Evolutionary conservation across 768 basidiomycete species (phyloP), one percentile per base, ranked within the genome.

Genomic region (Lactifluus volemus): DNA sequence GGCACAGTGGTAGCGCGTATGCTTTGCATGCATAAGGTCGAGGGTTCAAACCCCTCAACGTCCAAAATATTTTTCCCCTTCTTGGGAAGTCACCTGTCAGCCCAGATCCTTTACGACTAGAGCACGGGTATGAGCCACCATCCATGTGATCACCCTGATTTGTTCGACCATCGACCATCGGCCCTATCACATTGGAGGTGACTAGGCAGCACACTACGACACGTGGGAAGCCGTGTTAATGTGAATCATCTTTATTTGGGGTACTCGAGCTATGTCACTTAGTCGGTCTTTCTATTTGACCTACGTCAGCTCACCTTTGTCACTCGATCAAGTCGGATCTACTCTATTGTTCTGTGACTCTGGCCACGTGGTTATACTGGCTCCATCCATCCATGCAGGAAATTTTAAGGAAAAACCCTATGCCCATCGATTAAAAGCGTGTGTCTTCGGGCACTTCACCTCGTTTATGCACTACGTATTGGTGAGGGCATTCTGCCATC

Each of bases 21-120:
- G 65, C 65, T 67, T 67, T 67, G 65, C 65, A 67, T 67, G 65
- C 65, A 57, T 60, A 60, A 67, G 65, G 65, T 66, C 65, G 21
- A 63, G 65, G 65, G 65, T 67, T 67, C 65, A 63, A 67, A 63
- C 60, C 65, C 65, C 65, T 53, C 30, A 57, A 48, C 44, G 65
- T 67, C 65, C 65, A 67, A 25, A 25, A 45, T 51, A 2, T 12
- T 30, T 32, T 45, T 55, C 15, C 4, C 0, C 17, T 19, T 39
- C 34, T 14, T 36, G 49, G 25, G 25, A 2, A 1, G 25, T 25
- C 25, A 25, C 25, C 25, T 25, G 25, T 25, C 25, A 25, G 25
- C 25, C 25, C 25, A n/a, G n/a, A n/a, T n/a, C n/a, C n/a, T n/a
- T n/a, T n/a, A 25, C 25, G 25, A 25, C 25, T 25, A 25, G 1